Percentiles rank a stretch among this genome's conserved stretches.
Conservation (phyloP, 352 stramenopile genomes). For the Pythium chondricola region DNA sequence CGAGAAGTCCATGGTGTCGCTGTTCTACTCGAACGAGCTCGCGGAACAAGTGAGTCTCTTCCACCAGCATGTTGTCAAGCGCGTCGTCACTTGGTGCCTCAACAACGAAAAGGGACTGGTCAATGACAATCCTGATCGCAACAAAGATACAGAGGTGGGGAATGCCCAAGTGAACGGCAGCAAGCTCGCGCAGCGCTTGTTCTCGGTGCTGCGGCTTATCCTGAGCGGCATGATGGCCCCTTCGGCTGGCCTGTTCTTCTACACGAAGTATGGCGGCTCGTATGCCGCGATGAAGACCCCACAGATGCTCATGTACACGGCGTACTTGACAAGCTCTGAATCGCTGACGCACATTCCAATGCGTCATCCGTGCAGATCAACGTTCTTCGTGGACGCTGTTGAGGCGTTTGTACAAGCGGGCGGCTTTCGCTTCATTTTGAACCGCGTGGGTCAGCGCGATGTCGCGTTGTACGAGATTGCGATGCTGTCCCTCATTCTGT, state of each 20-base stretch:
- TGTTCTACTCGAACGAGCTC: constrained; percentile 61
- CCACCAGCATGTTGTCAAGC: constrained; percentile 75
- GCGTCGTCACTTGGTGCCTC: constrained; percentile 59
- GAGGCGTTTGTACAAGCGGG: constrained; percentile 81
- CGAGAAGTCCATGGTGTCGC: constrained; percentile 68
- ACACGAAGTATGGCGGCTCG: constrained; percentile 71
- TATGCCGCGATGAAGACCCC: constrained; percentile 47
- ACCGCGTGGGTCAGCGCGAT: constrained; percentile 39
- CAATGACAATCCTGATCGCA: background rate
- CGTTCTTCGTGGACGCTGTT: constrained; percentile 81
- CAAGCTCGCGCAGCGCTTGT: constrained; percentile 35
- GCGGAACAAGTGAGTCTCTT: constrained; percentile 73
- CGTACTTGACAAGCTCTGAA: constrained; percentile 61
- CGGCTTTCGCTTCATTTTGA: constrained; percentile 66
- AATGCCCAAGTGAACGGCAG: background rate
- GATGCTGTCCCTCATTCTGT: constrained; percentile 62
- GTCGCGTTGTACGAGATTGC: constrained; percentile 53
- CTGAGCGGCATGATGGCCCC: constrained; percentile 48
- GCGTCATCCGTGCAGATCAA: constrained; percentile 66
- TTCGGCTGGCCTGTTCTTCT: constrained; percentile 76
- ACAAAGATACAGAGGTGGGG: background rate
- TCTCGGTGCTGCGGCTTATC: constrained; percentile 72
- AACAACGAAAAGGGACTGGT: background rate
- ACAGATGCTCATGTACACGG: constrained; percentile 66
- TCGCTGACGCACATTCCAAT: constrained; percentile 43